Conservation (phyloP, 345 rosid genomes). For the Carallia brachiata region DNA sequence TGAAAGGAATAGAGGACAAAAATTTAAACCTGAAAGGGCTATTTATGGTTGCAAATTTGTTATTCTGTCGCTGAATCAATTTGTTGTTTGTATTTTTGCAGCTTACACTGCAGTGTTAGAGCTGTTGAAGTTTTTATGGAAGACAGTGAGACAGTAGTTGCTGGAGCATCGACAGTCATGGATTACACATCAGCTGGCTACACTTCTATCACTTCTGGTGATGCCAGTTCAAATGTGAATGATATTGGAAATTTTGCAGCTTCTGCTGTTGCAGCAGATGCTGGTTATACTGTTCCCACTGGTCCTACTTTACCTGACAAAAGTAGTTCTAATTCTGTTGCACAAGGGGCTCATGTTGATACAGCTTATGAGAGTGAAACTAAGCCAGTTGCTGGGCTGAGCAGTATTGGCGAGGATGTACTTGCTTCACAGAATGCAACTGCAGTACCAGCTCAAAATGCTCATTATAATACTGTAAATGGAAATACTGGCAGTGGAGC, state of each 20-base stretch:
- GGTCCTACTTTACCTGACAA: slow-evolving; percentile 16
- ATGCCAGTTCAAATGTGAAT: slow-evolving; percentile 29
- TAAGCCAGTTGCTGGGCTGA: slow-evolving; percentile 21
- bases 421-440: slow-evolving; percentile 16
- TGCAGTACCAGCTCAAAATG: slow-evolving; percentile 24
- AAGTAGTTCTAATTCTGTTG: slow-evolving; percentile 18
- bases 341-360: slow-evolving; percentile 25
- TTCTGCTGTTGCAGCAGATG: slow-evolving; percentile 30
- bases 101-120: slow-evolving; percentile 17
- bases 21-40: no score
- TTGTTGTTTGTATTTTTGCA: slow-evolving; percentile 24
- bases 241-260: slow-evolving; percentile 32
- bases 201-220: slow-evolving; percentile 21
- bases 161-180: slow-evolving; percentile 42
- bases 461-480: slow-evolving; percentile 46
- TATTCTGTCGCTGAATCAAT: not conserved
- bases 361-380: slow-evolving; percentile 17
- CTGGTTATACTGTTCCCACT: slow-evolving; percentile 16
- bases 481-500: slow-evolving; percentile 45
- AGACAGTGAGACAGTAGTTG: slow-evolving; percentile 57
- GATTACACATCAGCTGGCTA: slow-evolving; percentile 36
- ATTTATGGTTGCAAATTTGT: no score
- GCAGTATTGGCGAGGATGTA: slow-evolving; percentile 20
- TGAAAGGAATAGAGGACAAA: no score
- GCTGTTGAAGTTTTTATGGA: slow-evolving; percentile 41